A percentile compares a stretch with the other conserved stretches of the same genome.
Evolutionary conservation across 129 eudicot species (phyloP).

Genomic region (Glebionis coronaria): DNA sequence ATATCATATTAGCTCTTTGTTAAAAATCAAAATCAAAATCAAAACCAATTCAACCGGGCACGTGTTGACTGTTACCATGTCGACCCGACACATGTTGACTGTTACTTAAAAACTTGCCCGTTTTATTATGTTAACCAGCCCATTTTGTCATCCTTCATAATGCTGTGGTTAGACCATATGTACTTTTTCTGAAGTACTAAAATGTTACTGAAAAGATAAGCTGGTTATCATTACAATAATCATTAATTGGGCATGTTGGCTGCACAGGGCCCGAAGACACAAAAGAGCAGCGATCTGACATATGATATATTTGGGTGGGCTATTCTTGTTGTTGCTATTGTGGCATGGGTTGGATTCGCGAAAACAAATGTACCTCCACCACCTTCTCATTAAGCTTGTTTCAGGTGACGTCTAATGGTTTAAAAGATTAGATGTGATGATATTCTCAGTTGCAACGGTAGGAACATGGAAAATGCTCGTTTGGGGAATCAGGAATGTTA

Average conservation of each 20-base stretch:
- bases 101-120: no score
- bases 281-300: constrained; percentile 69
- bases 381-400: constrained; percentile 50
- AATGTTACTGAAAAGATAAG: no score
- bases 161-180: neutral
- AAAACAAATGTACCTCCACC: constrained; percentile 65
- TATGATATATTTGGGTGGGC: constrained; percentile 91
- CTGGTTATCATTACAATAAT: neutral
- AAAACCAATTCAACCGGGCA: no score
- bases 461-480: constrained; percentile 8
- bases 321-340: constrained; percentile 73
- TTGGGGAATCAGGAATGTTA: neutral
- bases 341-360: constrained; percentile 85
- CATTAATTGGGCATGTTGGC: neutral
- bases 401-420: constrained; percentile 24
- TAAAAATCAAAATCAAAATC: no score
- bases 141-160: neutral
- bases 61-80: no score
- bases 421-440: constrained; percentile 8
- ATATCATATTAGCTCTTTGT: no score
- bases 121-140: neutral
- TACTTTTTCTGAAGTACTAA: neutral
- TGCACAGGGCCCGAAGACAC: constrained; percentile 63
- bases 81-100: no score
- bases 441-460: constrained; percentile 1